Conservation (phyloP, 1,284 basidiomycete species). For the Salmacisia buchloeana region DNA sequence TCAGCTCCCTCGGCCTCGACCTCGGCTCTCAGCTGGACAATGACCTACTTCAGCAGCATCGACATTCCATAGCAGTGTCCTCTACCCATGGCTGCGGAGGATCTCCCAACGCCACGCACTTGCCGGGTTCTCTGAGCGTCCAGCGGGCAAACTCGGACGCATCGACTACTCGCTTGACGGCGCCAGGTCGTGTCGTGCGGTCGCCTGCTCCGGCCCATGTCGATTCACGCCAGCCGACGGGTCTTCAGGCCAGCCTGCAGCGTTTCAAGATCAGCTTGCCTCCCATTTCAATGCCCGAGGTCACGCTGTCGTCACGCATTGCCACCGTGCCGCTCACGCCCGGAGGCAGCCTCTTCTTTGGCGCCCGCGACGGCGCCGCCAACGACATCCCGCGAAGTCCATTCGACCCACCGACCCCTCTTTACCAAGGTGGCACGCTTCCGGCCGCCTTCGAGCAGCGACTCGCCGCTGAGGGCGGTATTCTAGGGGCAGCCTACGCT, state of each 20-base stretch:
- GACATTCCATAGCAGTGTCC: not conserved
- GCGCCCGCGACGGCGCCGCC: slow-evolving; percentile 41
- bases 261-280: slow-evolving; percentile 15
- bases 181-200: too few species aligned
- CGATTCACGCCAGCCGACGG: not conserved
- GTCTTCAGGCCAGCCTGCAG: not conserved
- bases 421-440: slow-evolving; percentile 14
- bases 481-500: slow-evolving; percentile 10
- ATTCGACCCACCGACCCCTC: slow-evolving; percentile 40
- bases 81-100: not conserved
- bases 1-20: not conserved
- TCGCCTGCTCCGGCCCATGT: too few species aligned
- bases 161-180: too few species aligned
- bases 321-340: slow-evolving; percentile 32
- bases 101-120: too few species aligned
- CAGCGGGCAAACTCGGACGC: slow-evolving; percentile 7
- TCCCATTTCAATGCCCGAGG: not conserved
- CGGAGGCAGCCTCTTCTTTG: slow-evolving; percentile 30
- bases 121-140: not conserved
- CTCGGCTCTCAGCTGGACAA: not conserved
- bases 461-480: not conserved
- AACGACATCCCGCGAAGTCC: slow-evolving; percentile 37
- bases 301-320: not conserved
- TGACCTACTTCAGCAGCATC: not conserved
- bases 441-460: slow-evolving; percentile 17